Base-by-base conservation (phyloP, 306 rosid genomes). In the Dicorynia guianensis region DNA sequence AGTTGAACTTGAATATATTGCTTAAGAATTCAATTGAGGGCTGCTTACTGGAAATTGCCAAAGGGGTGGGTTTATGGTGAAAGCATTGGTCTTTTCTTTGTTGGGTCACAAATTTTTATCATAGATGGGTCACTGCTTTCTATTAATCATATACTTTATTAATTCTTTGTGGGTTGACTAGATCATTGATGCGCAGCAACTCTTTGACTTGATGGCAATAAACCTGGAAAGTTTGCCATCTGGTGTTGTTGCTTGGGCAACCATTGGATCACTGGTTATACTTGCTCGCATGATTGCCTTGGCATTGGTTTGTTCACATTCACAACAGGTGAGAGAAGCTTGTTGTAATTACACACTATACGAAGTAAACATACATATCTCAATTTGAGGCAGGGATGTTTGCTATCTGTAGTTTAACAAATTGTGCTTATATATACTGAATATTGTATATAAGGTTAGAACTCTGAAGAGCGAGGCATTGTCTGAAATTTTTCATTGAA, bases 151-250 rank as follows among this genome's bases (percentile, higher is more conserved):
- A 18, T 79, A 35, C 72, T 63, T 57, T 48, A 39, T 76, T 25
- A 25, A 25, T 40, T 67, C 53, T 62, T 44, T 43, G 12, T 77
- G 74, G 40, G 56, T 67, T 81, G 85, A 25, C 44, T 83, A 96
- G 99, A 85, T 89, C 71, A 87, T 81, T 71, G 89, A 90, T 85
- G 87, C 79, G 1, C 88, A 74, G 39, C 92, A 93, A 46, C 86
- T 96, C 52, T 89, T 92, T 79, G 97, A 96, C 82, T 72, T 96
- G 85, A 89, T 96, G 98, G 89, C 98, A 9, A 82, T 92, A 79
- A 86, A 90, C 42, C 79, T 96, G 44, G 99, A 96, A 87, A 89
- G 85, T 80, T 81, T 96, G 62, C 95, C 93, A 44, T 78, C 92
- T 47, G 98, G 97, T 63, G 73, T 65, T 49, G 85, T 87, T 78